These are phyloP conservation scores for Crotalaria pallida DNA, from an alignment of 306 rosid genomes.

Conservation along the genomic window DNA sequence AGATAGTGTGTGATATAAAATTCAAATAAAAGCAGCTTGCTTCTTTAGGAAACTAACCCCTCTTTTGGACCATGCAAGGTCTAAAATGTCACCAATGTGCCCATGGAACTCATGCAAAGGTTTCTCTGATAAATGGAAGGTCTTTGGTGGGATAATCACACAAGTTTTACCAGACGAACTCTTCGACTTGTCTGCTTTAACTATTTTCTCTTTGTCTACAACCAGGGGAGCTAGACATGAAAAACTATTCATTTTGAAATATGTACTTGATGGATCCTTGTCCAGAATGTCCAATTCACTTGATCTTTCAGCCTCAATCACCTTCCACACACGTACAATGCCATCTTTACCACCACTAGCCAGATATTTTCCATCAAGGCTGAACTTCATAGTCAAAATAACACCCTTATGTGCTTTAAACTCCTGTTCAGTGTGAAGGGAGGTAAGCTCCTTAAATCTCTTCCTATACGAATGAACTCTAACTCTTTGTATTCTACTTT, in stretches of 20 bases:
- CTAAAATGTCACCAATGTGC: conserved; percentile 65
- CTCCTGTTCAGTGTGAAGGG: conserved; percentile 64
- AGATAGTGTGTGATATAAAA: neutral
- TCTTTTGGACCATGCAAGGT: conserved; percentile 80
- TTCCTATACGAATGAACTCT: conserved; percentile 54
- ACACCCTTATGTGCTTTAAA: conserved; percentile 71
- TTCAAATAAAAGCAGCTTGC: neutral
- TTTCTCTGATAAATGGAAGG: conserved; percentile 51
- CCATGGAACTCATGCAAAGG: conserved; percentile 79
- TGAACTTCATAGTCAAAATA: conserved; percentile 79
- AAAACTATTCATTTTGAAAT: conserved; percentile 55
- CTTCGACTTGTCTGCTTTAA: conserved; percentile 34
- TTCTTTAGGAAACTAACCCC: conserved; percentile 54
- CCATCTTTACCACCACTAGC: conserved; percentile 91
- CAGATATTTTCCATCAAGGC: conserved; percentile 67
- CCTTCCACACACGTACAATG: conserved; percentile 73
- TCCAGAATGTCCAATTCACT: conserved; percentile 35
- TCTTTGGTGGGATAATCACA: conserved; percentile 67
- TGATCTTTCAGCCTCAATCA: conserved; percentile 55
- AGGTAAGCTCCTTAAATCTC: conserved; percentile 63
- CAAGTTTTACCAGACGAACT: conserved; percentile 61
- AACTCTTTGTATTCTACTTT: conserved; percentile 43
- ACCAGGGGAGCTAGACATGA: conserved; percentile 41
- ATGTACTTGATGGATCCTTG: conserved; percentile 55
- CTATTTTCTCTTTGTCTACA: conserved; percentile 42